Percentiles rank a stretch among this genome's conserved stretches.
Evolutionary conservation across 2,329 filamentous ascomycete species (phyloP).

Genomic region (Calycina marina): DNA sequence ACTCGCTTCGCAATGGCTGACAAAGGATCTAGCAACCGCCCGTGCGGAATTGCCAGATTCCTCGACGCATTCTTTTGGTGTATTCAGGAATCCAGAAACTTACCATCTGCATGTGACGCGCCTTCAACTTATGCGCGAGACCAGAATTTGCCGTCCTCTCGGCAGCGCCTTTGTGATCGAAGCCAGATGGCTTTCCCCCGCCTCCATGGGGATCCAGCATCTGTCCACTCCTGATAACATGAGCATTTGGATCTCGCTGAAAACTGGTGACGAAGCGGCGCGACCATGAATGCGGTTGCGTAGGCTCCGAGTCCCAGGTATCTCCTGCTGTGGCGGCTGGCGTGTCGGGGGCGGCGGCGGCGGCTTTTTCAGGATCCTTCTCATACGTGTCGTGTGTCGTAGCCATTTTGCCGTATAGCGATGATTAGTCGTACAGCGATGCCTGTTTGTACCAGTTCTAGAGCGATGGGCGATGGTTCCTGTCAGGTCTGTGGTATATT

Average conservation of each 20-base stretch:
- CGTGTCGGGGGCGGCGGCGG: not conserved
- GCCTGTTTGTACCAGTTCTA: no score
- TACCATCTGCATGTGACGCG: constrained; percentile 35
- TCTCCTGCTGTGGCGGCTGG: not conserved
- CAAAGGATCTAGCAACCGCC: no score
- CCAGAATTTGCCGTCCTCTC: constrained; percentile 56
- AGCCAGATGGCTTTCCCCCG: no score
- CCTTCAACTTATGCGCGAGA: constrained; percentile 41
- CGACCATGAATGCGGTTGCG: constrained; percentile 10
- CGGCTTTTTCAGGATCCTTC: constrained; percentile 4
- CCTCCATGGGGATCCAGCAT: constrained; percentile 1
- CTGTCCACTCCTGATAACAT: constrained; percentile 23
- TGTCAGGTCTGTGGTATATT: no score
- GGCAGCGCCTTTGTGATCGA: constrained; percentile 48
- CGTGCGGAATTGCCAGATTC: no score
- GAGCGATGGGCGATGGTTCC: no score
- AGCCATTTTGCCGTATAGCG: no score
- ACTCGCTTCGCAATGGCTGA: no score
- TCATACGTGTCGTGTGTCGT: no score
- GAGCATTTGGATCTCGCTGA: constrained; percentile 28
- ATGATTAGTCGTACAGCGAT: no score
- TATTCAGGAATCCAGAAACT: no score
- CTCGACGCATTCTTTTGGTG: no score
- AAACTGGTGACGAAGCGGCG: constrained; percentile 18
- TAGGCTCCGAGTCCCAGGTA: not conserved